phyloP scores from a whole-genome alignment of 2,329 filamentous ascomycete genomes.

The Aphanocladium album region DNA sequence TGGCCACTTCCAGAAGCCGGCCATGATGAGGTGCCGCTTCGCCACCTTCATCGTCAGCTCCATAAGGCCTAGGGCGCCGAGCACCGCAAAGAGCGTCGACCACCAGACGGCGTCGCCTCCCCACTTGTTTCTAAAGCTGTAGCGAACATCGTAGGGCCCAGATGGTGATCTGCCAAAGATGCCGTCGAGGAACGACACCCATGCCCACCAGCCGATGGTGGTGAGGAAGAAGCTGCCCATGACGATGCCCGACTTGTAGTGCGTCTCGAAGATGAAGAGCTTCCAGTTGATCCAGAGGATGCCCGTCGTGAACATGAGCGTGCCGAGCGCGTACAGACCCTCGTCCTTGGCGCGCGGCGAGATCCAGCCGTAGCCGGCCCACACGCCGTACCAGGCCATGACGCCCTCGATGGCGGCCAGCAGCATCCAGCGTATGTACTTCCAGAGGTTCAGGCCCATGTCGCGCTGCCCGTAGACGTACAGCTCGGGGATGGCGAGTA shows the following conservation, averaged over 20 bases:
- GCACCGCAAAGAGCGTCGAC: conserved; percentile 60
- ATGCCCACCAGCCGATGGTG: conserved; percentile 61
- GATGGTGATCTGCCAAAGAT: conserved; percentile 50
- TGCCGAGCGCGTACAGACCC: conserved; percentile 68
- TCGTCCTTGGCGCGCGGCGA: conserved; percentile 54
- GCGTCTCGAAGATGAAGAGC: conserved; percentile 72
- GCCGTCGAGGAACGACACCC: conserved; percentile 67
- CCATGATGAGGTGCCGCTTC: conserved; percentile 41
- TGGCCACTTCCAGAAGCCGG: conserved; percentile 44
- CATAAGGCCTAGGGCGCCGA: conserved; percentile 55
- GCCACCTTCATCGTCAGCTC: conserved; percentile 56
- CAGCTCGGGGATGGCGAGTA: conserved; percentile 88
- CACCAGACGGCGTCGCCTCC: conserved; percentile 71
- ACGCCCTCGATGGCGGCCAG: conserved; percentile 69
- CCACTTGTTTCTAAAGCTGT: conserved; percentile 61
- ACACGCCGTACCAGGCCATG: conserved; percentile 63
- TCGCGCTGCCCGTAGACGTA: conserved; percentile 77
- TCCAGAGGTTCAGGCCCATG: conserved; percentile 65
- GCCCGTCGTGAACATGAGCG: conserved; percentile 64
- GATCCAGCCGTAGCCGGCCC: conserved; percentile 46
- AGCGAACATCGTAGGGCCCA: conserved; percentile 60
- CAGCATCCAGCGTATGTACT: conserved; percentile 74
- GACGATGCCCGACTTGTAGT: conserved; percentile 66
- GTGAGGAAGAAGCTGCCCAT: conserved; percentile 54
- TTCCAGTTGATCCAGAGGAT: conserved; percentile 72